phyloP scores from a whole-genome alignment of 768 basidiomycete species.

The Serpula lacrymans region DNA sequence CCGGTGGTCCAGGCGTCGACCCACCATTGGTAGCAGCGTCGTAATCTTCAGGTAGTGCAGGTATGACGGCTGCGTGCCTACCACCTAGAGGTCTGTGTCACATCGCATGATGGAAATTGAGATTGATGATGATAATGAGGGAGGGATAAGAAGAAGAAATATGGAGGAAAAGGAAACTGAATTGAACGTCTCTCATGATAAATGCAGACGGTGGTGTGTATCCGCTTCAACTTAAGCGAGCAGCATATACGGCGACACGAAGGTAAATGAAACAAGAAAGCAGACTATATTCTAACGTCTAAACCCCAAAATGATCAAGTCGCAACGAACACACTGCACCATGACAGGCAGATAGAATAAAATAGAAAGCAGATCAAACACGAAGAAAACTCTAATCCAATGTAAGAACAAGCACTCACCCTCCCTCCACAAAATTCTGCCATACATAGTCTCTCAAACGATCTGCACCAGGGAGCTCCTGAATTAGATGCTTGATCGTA shows the following conservation, averaged over 20 bases:
- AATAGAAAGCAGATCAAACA: slow-evolving; percentile 5
- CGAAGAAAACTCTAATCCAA: slow-evolving; percentile 11
- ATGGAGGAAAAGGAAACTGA: slow-evolving; percentile 1
- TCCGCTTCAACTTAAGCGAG: too few species aligned
- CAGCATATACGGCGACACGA: too few species aligned
- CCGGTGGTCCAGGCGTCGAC: too few species aligned
- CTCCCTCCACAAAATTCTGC: slow-evolving; percentile 84
- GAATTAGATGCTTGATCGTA: slow-evolving; percentile 87
- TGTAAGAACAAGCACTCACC: slow-evolving; percentile 47
- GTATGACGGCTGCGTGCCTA: slow-evolving; percentile 78
- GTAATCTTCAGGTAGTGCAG: slow-evolving; percentile 75
- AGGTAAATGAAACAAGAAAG: too few species aligned
- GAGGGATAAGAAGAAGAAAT: slow-evolving; percentile 9
- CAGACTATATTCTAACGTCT: too few species aligned
- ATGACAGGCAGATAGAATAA: slow-evolving; percentile 9
- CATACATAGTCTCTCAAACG: slow-evolving; percentile 77
- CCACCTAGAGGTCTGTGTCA: slow-evolving; percentile 67
- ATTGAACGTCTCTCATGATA: neutral
- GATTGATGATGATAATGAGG: slow-evolving; percentile 16
- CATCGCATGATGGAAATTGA: slow-evolving; percentile 29
- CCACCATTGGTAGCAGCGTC: slow-evolving; percentile 45
- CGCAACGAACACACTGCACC: too few species aligned
- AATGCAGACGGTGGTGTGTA: too few species aligned
- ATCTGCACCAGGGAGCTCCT: slow-evolving; percentile 74
- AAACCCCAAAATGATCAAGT: too few species aligned